Percentiles rank a stretch among this genome's conserved stretches.
phyloP scores from a whole-genome alignment of 345 rosid species.

The Firmiana major region DNA sequence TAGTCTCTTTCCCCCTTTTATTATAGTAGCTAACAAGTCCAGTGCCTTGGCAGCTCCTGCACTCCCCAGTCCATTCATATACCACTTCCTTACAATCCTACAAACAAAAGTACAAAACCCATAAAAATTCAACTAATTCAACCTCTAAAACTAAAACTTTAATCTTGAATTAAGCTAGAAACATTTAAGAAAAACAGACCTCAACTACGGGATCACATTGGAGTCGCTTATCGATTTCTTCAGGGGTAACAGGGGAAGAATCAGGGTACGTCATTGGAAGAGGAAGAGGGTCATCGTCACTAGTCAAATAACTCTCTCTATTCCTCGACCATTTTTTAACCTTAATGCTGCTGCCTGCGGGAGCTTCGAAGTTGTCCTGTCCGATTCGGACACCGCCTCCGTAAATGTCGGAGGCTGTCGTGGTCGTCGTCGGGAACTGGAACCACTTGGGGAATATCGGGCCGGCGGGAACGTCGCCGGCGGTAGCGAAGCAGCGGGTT shows the following conservation, averaged over 20 bases:
- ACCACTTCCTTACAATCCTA: constrained; percentile 88
- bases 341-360: constrained; percentile 30
- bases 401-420: constrained; percentile 36
- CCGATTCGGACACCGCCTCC: constrained; percentile 37
- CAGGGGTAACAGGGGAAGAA: constrained; percentile 69
- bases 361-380: constrained; percentile 37
- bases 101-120: constrained; percentile 13
- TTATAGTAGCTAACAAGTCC: constrained; percentile 79
- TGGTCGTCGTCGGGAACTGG: constrained; percentile 39
- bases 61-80: constrained; percentile 96
- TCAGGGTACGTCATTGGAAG: constrained; percentile 93
- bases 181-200: constrained; percentile 34
- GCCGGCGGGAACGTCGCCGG: constrained; percentile 49
- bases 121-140: neutral
- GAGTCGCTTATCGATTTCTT: constrained; percentile 67
- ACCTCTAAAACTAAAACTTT: neutral
- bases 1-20: constrained; percentile 77
- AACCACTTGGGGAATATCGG: constrained; percentile 47
- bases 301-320: constrained; percentile 72
- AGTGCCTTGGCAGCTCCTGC: constrained; percentile 87
- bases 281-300: constrained; percentile 72
- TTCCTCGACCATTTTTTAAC: constrained; percentile 71
- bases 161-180: neutral
- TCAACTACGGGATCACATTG: constrained; percentile 65
- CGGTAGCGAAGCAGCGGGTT: constrained; percentile 57